Percentiles rank a stretch among this genome's conserved stretches.
Evolutionary conservation across 768 basidiomycete genomes (phyloP).

Genomic region (Rhizopogon rudus): DNA sequence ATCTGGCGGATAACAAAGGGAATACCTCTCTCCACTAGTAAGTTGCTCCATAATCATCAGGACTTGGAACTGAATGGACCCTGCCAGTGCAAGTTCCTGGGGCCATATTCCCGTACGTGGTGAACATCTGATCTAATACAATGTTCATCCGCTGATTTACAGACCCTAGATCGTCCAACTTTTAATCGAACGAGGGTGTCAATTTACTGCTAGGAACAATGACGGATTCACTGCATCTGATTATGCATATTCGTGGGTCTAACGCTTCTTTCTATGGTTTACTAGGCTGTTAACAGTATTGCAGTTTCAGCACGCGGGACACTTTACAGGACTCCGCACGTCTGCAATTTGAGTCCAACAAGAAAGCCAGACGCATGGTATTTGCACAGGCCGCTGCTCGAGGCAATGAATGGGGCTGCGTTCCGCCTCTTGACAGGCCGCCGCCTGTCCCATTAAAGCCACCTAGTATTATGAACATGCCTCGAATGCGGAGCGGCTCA

Average conservation of each 20-base stretch:
- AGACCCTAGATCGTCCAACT: conserved; percentile 65
- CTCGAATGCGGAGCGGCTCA: conserved; percentile 75
- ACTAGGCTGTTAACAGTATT: conserved; percentile 3
- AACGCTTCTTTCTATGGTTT: not conserved
- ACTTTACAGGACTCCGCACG: conserved; percentile 80
- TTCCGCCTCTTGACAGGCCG: conserved; percentile 36
- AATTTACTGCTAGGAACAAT: conserved; percentile 79
- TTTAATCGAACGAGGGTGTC: conserved; percentile 86
- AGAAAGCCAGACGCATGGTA: conserved; percentile 64
- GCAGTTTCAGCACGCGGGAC: conserved; percentile 68
- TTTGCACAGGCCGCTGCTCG: conserved; percentile 70
- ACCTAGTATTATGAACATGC: conserved; percentile 31
- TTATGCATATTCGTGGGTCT: conserved; percentile 62
- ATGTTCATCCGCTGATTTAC: conserved; percentile 10
- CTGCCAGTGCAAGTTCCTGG: conserved; percentile 77
- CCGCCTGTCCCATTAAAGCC: conserved; percentile 43
- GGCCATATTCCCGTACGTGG: conserved; percentile 69
- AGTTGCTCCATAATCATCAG: conserved; percentile 25
- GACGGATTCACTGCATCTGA: conserved; percentile 90
- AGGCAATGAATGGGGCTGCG: conserved; percentile 55
- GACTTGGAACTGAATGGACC: conserved; percentile 6
- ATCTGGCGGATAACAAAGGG: conserved; percentile 86
- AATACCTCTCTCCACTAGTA: conserved; percentile 94
- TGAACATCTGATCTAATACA: not conserved
- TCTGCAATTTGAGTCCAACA: conserved; percentile 73